Conservation (phyloP, 192 early-diverging fungal genomes). For the Lunasporangiospora selenospora region DNA sequence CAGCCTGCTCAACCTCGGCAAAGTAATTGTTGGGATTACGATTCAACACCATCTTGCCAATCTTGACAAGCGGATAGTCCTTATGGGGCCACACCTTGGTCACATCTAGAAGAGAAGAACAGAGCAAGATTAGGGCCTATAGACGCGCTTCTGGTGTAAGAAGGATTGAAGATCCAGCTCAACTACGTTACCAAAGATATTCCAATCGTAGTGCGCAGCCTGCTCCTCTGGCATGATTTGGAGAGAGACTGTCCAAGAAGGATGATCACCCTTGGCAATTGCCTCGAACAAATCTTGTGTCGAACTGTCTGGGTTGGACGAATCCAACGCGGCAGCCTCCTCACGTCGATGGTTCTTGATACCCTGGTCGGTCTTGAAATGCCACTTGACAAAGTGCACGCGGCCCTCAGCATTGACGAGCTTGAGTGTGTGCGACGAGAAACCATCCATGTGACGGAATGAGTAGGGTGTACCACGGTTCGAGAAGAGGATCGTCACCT, state of each 20-base stretch:
- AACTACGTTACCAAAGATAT: constrained; percentile 56
- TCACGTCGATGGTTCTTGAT: constrained; percentile 72
- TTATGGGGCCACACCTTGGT: constrained; percentile 87
- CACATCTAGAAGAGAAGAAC: constrained; percentile 55
- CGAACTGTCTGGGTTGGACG: constrained; percentile 75
- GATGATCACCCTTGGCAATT: constrained; percentile 72
- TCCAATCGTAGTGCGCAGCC: constrained; percentile 74
- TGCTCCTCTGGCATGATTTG: constrained; percentile 80
- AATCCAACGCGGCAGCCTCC: constrained; percentile 65
- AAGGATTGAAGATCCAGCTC: not conserved
- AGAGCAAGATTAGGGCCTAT: not conserved
- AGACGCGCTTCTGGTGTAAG: too few species aligned
- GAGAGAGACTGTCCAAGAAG: constrained; percentile 75
- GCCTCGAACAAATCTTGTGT: constrained; percentile 79
- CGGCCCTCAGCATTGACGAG: constrained; percentile 74
- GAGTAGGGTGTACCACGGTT: constrained; percentile 84
- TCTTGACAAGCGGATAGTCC: constrained; percentile 76
- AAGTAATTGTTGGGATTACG: constrained; percentile 88
- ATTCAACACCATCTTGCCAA: constrained; percentile 81
- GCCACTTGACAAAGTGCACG: constrained; percentile 84
- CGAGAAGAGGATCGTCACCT: constrained; percentile 81
- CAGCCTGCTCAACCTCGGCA: constrained; percentile 85
- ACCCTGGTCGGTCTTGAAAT: constrained; percentile 83
- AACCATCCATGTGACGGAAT: constrained; percentile 87
- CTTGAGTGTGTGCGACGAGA: constrained; percentile 79